These are phyloP conservation scores for Globisporangium nodosum DNA, from an alignment of 352 stramenopile genomes.

Conservation along the genomic window DNA sequence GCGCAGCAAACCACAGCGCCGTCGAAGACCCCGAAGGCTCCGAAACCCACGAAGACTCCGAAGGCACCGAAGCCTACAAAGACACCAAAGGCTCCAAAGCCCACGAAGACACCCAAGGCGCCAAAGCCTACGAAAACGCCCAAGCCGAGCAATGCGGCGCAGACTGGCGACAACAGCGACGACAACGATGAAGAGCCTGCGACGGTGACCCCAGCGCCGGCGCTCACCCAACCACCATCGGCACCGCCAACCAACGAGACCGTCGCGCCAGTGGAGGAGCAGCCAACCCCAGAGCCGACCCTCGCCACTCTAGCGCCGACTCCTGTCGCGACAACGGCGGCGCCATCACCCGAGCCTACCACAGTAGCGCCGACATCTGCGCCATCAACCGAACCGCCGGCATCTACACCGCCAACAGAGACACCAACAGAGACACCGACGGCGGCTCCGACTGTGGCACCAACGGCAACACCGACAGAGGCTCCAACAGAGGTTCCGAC, in stretches of 20 bases:
- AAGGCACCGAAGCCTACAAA: too few species aligned
- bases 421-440: too few species aligned
- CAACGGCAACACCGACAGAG: too few species aligned
- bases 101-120: slow-evolving; percentile 1
- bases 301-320: background rate
- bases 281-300: too few species aligned
- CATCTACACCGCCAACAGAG: background rate
- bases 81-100: background rate
- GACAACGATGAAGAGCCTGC: background rate
- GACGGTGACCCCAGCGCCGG: slow-evolving; percentile 1
- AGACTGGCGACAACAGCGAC: background rate
- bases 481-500: too few species aligned
- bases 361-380: slow-evolving; percentile 6
- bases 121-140: slow-evolving; percentile 6
- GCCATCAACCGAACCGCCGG: slow-evolving; percentile 11
- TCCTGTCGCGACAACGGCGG: slow-evolving; percentile 7
- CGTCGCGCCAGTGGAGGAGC: too few species aligned
- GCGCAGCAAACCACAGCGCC: too few species aligned
- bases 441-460: too few species aligned
- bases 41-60: too few species aligned
- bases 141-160: slow-evolving; percentile 1
- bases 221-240: slow-evolving; percentile 1
- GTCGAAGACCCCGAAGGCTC: too few species aligned
- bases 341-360: slow-evolving; percentile 4
- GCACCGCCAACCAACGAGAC: background rate